These are phyloP conservation scores for Talaromyces stipitatus DNA, from an alignment of 495 filamentous ascomycete species.

Conservation along the genomic window DNA sequence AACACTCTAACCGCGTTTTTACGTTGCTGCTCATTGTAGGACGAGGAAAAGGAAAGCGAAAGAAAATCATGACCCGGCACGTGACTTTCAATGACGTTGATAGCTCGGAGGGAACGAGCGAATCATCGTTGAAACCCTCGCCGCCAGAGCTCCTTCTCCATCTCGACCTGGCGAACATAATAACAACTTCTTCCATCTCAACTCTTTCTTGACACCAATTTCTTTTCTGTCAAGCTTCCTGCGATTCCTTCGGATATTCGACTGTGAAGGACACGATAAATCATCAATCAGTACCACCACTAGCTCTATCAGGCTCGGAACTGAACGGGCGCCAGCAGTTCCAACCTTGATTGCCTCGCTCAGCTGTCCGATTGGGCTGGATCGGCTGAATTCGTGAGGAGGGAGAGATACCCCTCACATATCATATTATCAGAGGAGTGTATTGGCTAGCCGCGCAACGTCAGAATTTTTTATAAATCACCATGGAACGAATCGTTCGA, in stretches of 20 bases:
- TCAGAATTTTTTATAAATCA: background rate
- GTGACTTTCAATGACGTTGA: slow-evolving; percentile 3
- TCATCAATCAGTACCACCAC: too few species aligned
- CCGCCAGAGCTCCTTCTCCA: background rate
- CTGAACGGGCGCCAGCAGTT: too few species aligned
- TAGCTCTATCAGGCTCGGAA: too few species aligned
- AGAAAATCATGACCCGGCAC: slow-evolving; percentile 1
- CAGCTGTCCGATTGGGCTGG: too few species aligned
- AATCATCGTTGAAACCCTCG: background rate
- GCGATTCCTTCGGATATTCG: too few species aligned
- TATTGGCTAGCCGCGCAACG: background rate
- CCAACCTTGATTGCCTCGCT: background rate
- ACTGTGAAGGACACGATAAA: too few species aligned
- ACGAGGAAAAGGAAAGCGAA: too few species aligned
- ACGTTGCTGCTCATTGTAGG: too few species aligned
- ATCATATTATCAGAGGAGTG: background rate
- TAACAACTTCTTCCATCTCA: background rate
- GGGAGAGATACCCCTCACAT: background rate
- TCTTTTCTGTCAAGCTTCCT: background rate
- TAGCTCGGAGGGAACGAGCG: background rate
- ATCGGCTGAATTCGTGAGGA: too few species aligned
- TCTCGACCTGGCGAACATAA: too few species aligned
- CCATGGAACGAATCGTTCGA: slow-evolving; percentile 34
- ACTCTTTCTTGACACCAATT: background rate
- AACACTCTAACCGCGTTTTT: too few species aligned